Conservation (phyloP, 495 filamentous ascomycete species). For the Lindgomyces ingoldianus region DNA sequence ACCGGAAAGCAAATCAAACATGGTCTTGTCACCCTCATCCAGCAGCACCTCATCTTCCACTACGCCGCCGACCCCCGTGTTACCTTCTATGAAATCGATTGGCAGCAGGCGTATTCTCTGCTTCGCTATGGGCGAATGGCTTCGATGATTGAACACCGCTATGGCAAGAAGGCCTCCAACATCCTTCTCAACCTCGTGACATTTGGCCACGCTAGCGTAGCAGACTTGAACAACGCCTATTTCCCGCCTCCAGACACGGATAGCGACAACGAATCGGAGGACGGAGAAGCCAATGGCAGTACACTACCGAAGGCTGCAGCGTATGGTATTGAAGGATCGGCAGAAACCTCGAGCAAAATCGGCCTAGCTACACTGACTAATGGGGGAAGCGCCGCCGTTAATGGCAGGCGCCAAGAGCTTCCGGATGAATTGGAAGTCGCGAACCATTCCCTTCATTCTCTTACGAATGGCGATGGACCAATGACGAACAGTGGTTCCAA, state of each 20-base stretch:
- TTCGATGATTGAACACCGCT: constrained; percentile 66
- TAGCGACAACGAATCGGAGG: constrained; percentile 11
- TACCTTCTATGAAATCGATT: constrained; percentile 79
- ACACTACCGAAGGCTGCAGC: background rate
- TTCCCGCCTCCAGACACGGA: constrained; percentile 25
- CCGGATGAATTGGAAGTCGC: constrained; percentile 7
- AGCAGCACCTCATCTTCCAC: constrained; percentile 82
- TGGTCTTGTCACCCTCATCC: constrained; percentile 79
- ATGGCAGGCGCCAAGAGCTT: background rate
- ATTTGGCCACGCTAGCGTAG: constrained; percentile 73
- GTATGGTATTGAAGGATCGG: constrained; percentile 8
- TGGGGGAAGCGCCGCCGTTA: too few relatives aligned
- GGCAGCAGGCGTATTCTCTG: constrained; percentile 72
- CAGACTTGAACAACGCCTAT: constrained; percentile 60
- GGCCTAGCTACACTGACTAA: too few relatives aligned
- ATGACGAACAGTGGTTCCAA: constrained; percentile 8
- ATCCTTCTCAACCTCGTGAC: constrained; percentile 73
- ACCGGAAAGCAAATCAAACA: constrained; percentile 68
- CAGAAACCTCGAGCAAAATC: too few relatives aligned
- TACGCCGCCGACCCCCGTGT: constrained; percentile 63
- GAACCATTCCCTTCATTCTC: too few relatives aligned
- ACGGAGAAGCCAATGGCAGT: constrained; percentile 10
- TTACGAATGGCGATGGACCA: background rate
- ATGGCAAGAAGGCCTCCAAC: constrained; percentile 67
- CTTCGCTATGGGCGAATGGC: constrained; percentile 81